Percentiles rank a stretch among this genome's conserved stretches.
These are phyloP conservation scores for Lactarius sanguifluus DNA, from an alignment of 768 basidiomycete genomes.

Conservation along the genomic window DNA sequence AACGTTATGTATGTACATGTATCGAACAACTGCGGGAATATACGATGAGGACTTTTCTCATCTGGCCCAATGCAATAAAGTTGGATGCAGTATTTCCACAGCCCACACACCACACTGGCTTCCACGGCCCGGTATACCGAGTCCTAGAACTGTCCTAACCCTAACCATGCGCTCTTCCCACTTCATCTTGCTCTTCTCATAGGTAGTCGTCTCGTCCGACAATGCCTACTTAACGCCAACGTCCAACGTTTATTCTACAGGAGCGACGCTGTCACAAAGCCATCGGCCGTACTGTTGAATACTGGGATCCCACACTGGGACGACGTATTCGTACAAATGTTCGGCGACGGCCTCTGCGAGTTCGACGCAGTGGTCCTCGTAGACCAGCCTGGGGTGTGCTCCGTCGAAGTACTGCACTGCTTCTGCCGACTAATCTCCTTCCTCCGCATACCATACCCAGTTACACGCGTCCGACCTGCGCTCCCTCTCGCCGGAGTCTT, in stretches of 20 bases:
- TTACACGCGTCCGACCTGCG: constrained; percentile 78
- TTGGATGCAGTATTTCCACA: no score
- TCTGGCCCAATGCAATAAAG: no score
- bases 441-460: constrained; percentile 38
- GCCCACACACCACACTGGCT: no score
- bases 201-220: constrained; percentile 40
- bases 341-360: constrained; percentile 53
- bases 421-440: neutral
- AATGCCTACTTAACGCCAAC: neutral
- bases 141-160: neutral
- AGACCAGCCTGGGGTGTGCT: constrained; percentile 65
- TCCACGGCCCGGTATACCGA: no score
- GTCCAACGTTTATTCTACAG: constrained; percentile 36
- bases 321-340: constrained; percentile 45
- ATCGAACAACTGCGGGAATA: neutral
- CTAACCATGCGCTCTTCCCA: constrained; percentile 46
- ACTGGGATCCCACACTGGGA: constrained; percentile 26
- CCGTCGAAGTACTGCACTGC: no score
- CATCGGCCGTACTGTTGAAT: neutral
- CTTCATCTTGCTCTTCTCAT: constrained; percentile 49
- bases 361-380: constrained; percentile 67
- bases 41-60: neutral
- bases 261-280: constrained; percentile 45
- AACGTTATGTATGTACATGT: neutral
- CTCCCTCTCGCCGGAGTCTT: constrained; percentile 50